Percentiles rank a stretch among this genome's conserved stretches.
Evolutionary conservation across 306 rosid species (phyloP).

Genomic region (Malus asiatica): DNA sequence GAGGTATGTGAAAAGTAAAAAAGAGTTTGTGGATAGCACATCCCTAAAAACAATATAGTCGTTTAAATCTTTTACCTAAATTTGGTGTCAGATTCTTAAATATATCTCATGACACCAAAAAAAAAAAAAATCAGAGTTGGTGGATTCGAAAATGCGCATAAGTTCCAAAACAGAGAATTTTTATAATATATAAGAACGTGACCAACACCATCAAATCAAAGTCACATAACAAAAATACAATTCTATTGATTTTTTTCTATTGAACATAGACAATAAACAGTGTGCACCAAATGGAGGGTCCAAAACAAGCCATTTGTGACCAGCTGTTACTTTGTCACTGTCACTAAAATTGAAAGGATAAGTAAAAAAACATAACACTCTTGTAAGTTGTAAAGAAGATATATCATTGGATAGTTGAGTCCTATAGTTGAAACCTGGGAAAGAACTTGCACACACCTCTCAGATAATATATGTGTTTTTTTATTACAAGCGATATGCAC

Average conservation of each 20-base stretch:
- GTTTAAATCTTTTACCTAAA: background rate
- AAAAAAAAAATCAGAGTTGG: background rate
- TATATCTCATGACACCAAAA: background rate
- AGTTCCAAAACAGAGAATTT: background rate
- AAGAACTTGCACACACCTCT: no score
- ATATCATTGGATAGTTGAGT: no score
- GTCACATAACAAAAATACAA: background rate
- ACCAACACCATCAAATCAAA: constrained; percentile 7
- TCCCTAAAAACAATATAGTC: background rate
- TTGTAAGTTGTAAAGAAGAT: no score
- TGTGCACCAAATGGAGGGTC: constrained; percentile 6
- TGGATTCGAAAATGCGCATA: constrained; percentile 4
- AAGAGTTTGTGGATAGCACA: no score
- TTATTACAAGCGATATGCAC: no score
- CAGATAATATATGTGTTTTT: no score
- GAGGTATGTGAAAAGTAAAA: no score
- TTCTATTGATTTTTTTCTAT: background rate
- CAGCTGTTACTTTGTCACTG: constrained; percentile 8
- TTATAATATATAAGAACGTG: constrained; percentile 2
- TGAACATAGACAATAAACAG: background rate
- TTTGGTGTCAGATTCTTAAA: background rate
- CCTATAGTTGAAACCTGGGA: no score
- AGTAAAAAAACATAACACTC: no score
- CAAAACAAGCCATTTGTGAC: constrained; percentile 9
- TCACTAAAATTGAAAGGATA: no score